phyloP scores from a whole-genome alignment of 225 moss, liverwort and hornwort genomes.

The Thuidium tamariscinum region DNA sequence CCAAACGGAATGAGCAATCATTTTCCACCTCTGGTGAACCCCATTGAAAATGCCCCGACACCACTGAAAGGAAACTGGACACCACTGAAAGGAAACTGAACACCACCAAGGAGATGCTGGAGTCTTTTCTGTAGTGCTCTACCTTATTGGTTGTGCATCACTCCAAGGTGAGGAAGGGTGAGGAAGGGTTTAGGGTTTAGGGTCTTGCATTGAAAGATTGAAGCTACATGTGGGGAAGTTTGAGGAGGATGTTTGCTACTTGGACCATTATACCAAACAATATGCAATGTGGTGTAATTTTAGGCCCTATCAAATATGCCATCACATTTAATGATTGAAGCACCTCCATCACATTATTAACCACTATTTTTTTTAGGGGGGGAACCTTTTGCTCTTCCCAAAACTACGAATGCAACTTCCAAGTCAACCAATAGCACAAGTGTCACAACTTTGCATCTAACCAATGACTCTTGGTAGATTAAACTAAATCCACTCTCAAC shows the following conservation, averaged over 20 bases:
- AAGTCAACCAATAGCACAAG: fast-evolving
- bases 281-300: background rate
- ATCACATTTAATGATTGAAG: background rate
- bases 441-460: background rate
- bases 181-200: no score
- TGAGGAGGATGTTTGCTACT: background rate
- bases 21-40: background rate
- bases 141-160: no score
- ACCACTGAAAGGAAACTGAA: no score
- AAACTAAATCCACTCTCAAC: fast-evolving
- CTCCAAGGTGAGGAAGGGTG: background rate
- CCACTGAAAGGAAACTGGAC: no score
- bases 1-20: background rate
- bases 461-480: fast-evolving
- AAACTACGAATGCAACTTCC: background rate
- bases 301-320: background rate
- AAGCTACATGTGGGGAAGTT: background rate
- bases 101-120: background rate
- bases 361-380: fast-evolving
- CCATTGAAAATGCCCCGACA: no score
- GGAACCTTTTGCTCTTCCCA: fast-evolving
- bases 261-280: background rate
- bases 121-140: background rate
- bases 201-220: no score
- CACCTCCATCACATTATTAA: no score